Percentiles rank a stretch among this genome's conserved stretches.
Conservation (phyloP, 768 basidiomycete species). For the Agrocybe praecox region DNA sequence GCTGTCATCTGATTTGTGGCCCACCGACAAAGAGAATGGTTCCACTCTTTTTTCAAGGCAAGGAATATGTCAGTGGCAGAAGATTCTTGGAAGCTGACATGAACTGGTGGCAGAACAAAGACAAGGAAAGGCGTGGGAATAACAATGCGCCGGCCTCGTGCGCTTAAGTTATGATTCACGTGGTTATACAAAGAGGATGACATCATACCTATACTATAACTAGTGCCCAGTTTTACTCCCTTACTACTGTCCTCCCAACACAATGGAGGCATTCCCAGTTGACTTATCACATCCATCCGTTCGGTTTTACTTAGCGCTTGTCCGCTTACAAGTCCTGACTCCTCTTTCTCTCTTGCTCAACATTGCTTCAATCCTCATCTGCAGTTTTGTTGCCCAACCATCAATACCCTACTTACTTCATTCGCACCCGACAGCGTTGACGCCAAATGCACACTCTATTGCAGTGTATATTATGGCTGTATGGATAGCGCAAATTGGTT, state of each 20-base stretch:
- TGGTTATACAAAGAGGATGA: no score
- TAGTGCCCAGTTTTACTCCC: not conserved
- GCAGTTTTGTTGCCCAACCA: constrained; percentile 66
- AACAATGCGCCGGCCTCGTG: no score
- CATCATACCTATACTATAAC: not conserved
- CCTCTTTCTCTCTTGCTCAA: constrained; percentile 84
- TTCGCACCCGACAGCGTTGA: constrained; percentile 68
- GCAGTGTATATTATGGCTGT: constrained; percentile 62
- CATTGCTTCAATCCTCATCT: constrained; percentile 71
- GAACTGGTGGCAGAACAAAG: not conserved
- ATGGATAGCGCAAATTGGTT: constrained; percentile 74
- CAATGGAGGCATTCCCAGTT: constrained; percentile 60
- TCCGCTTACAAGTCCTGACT: constrained; percentile 84
- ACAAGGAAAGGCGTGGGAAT: not conserved
- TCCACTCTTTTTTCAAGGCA: not conserved
- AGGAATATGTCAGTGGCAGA: not conserved
- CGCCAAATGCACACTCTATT: constrained; percentile 62
- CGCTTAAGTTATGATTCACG: no score
- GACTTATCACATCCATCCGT: constrained; percentile 64
- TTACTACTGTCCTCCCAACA: not conserved
- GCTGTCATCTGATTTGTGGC: no score
- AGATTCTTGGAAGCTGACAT: not conserved
- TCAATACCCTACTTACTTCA: constrained; percentile 55
- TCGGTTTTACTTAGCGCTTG: constrained; percentile 65
- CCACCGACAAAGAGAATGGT: not conserved